phyloP scores from a whole-genome alignment of 2,329 filamentous ascomycete genomes.

The Fusarium solani-melongenae region DNA sequence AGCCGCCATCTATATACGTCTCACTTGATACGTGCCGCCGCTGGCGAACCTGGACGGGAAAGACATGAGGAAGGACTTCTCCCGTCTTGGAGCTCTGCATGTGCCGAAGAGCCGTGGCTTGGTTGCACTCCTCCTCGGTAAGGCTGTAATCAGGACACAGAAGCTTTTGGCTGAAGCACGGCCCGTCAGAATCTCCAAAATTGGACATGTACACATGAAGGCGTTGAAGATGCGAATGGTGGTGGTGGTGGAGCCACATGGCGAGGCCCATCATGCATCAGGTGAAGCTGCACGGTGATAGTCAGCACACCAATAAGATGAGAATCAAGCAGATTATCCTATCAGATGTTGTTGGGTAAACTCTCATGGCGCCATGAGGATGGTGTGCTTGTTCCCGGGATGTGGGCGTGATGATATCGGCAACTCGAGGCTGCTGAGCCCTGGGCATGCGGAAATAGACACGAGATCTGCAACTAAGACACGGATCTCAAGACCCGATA shows the following conservation, averaged over 20 bases:
- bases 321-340: constrained; percentile 9
- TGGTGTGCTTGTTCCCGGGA: constrained; percentile 7
- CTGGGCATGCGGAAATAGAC: constrained; percentile 19
- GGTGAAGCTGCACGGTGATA: constrained; percentile 28
- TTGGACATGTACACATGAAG: constrained; percentile 8
- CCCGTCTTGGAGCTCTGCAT: constrained; percentile 3
- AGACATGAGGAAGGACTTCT: constrained; percentile 14
- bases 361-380: neutral
- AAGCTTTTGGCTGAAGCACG: constrained; percentile 1
- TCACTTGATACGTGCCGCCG: neutral
- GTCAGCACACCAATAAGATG: constrained; percentile 21
- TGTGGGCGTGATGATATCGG: constrained; percentile 1
- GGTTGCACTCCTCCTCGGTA: constrained; percentile 14
- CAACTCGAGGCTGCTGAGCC: constrained; percentile 4
- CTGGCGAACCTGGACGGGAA: neutral
- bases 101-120: constrained; percentile 27
- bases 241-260: constrained; percentile 22
- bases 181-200: constrained; percentile 5
- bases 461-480: constrained; percentile 2
- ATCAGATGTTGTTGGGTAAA: neutral
- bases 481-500: neutral
- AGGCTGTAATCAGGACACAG: constrained; percentile 11
- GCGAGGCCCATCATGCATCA: constrained; percentile 23
- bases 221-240: constrained; percentile 5
- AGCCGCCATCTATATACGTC: constrained; percentile 30